These are phyloP conservation scores for Saccharomycopsis babjevae DNA, from an alignment of 805 yeast species.

Conservation along the genomic window DNA sequence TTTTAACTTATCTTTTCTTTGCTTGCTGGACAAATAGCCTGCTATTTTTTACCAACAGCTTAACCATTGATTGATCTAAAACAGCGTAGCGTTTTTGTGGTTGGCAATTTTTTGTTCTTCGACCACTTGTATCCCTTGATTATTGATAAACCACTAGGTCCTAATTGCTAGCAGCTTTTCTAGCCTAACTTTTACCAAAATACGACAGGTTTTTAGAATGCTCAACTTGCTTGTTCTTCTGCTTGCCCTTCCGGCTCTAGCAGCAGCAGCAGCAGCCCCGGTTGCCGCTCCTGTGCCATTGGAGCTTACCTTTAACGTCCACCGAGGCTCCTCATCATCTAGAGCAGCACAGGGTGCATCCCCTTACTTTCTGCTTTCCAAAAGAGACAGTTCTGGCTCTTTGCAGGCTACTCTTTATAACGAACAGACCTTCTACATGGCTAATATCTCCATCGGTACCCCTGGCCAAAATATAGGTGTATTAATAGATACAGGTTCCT, in stretches of 20 bases:
- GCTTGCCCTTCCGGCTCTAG: neutral
- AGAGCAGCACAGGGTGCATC: conserved; percentile 1
- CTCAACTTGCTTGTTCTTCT: neutral
- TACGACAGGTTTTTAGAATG: neutral
- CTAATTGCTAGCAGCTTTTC: too few species aligned
- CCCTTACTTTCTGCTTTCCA: conserved; percentile 12
- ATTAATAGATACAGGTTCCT: conserved; percentile 66
- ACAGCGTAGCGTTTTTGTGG: too few species aligned
- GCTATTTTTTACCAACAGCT: too few species aligned
- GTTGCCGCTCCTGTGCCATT: conserved; percentile 2
- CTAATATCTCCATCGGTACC: conserved; percentile 43
- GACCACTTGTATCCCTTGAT: neutral
- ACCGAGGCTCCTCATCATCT: conserved; percentile 10
- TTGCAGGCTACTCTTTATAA: conserved; percentile 30
- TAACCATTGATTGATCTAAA: too few species aligned
- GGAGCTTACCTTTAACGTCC: conserved; percentile 15
- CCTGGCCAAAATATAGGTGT: conserved; percentile 45
- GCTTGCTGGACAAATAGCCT: too few species aligned
- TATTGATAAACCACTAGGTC: neutral
- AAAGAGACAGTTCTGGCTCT: conserved; percentile 24
- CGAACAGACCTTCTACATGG: conserved; percentile 35
- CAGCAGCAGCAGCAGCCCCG: neutral
- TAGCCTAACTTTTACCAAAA: too few species aligned
- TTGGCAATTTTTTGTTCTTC: too few species aligned
- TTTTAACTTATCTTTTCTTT: too few species aligned